phyloP scores from a whole-genome alignment of 305 asterid species.

The Solanum hybrid region DNA sequence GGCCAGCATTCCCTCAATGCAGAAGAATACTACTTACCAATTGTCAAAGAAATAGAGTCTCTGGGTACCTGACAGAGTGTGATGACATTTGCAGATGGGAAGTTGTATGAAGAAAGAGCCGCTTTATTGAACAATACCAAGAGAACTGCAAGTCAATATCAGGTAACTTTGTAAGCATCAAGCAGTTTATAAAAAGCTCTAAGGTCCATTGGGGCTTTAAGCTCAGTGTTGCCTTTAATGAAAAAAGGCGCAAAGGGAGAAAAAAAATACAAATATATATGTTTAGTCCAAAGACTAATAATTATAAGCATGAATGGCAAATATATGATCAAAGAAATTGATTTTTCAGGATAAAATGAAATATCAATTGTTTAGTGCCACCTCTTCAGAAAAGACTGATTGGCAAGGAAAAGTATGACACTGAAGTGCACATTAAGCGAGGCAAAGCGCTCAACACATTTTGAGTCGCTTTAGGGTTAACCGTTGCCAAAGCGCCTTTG shows the following conservation, averaged over 20 bases:
- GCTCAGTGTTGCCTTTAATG: background rate
- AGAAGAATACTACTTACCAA: background rate
- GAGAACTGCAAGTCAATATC: conserved; percentile 54
- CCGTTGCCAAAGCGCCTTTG: no score
- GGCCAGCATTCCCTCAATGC: background rate
- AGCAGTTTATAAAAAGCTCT: background rate
- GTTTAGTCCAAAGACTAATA: background rate
- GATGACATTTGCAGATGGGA: conserved; percentile 81
- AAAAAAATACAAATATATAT: background rate
- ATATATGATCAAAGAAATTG: background rate
- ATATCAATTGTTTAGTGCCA: background rate
- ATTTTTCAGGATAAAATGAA: background rate
- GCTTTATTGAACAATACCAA: conserved; percentile 89
- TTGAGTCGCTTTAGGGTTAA: background rate
- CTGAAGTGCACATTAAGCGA: background rate
- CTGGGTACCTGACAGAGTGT: conserved; percentile 80
- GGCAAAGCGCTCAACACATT: background rate
- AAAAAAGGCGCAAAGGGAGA: background rate
- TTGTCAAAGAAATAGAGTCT: background rate
- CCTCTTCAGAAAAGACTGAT: background rate
- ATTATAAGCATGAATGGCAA: background rate
- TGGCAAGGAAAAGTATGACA: background rate
- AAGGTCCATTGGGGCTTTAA: background rate
- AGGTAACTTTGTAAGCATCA: background rate
- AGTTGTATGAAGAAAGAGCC: conserved; percentile 78